Percentiles rank a stretch among this genome's conserved stretches.
phyloP scores from a whole-genome alignment of 148 eudicot species.

The Chenopodium suecicum region DNA sequence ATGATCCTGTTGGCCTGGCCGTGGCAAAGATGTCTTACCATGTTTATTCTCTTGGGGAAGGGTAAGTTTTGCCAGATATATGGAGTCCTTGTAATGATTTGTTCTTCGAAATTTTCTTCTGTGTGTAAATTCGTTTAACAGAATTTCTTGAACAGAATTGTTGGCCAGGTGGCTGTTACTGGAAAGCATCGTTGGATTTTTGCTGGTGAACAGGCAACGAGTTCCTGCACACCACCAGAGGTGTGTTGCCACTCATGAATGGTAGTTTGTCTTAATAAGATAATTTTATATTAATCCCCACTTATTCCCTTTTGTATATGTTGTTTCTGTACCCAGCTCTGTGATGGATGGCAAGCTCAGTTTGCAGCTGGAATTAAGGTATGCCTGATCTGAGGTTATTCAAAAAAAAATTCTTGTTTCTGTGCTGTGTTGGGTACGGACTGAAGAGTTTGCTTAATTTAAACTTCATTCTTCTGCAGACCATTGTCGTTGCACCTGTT shows the following conservation, averaged over 20 bases:
- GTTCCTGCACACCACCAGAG: slow-evolving; percentile 51
- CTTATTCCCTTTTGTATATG: slow-evolving; percentile 4
- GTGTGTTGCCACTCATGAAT: slow-evolving; percentile 32
- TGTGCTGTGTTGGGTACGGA: not conserved
- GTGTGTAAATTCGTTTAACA: not conserved
- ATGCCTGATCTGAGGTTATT: slow-evolving; percentile 14
- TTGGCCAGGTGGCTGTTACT: slow-evolving; percentile 81
- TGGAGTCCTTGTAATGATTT: not conserved
- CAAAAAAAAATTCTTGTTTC: too few relatives aligned
- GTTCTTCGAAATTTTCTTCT: not conserved
- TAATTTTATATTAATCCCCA: not conserved
- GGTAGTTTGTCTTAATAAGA: not conserved
- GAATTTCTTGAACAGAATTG: slow-evolving; percentile 46
- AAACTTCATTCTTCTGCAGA: slow-evolving; percentile 44
- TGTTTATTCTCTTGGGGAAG: slow-evolving; percentile 86
- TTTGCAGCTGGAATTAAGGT: slow-evolving; percentile 88
- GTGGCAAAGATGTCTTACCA: slow-evolving; percentile 85
- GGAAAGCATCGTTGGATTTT: slow-evolving; percentile 85
- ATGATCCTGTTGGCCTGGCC: slow-evolving; percentile 70
- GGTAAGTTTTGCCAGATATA: slow-evolving; percentile 47
- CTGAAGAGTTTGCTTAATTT: not conserved
- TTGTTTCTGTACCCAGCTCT: slow-evolving; percentile 47
- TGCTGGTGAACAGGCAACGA: slow-evolving; percentile 38
- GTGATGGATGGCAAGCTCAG: slow-evolving; percentile 72
- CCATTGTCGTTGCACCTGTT: slow-evolving; percentile 64